Base-by-base conservation (phyloP, 2,329 filamentous ascomycete species). In the Phaeosphaeriaceae sp. region DNA sequence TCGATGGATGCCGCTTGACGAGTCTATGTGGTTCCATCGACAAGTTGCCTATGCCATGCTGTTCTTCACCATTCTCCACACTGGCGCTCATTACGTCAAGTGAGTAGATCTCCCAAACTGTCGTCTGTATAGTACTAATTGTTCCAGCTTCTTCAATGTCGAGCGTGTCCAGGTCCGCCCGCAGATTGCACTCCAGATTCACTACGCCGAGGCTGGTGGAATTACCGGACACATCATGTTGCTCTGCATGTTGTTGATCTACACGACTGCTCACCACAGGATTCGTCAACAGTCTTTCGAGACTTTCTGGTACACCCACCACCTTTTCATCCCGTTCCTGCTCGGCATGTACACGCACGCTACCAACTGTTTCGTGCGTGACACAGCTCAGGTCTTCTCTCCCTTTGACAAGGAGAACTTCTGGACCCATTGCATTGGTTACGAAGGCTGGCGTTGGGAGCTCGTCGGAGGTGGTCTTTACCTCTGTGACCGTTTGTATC, bases 241-340 rank as follows among this genome's bases (percentile, higher is more conserved):
- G 24, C 84, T 99, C n/a, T 98, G 93, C 85, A 99, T 99, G 95
- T 82, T 99, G 62, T 81, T 99, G 62, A 99, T 99, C 85, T 99
- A 96, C 81, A 99, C 95, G 1, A 97, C 93, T 0, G 91, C 95
- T 2, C 95, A 99, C 75, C 86, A 90, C 70, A 91, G 92, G 66
- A 98, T 99, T 65, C 91, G 95, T 54, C 94, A 98, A 76, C 95
- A 99, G 76, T 96, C 92, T 0, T 99, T 93, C 74, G 95, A 99
- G 81, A 96, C 94, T 0, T 99, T 99, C 77, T 99, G 95, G 95
- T 99, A 99, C 80, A 97, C 93, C 0, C 95, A 99, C 79, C 95
- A 99, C 72, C 86, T 99, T n/a, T 98, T 98, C 73, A 91, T 99
- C 60, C 94, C 95, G 1, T 99, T 99, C 79, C 81, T 98, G 72